Conservation (phyloP, 2,329 filamentous ascomycete species). For the Neophaeococcomyces mojaviensis region DNA sequence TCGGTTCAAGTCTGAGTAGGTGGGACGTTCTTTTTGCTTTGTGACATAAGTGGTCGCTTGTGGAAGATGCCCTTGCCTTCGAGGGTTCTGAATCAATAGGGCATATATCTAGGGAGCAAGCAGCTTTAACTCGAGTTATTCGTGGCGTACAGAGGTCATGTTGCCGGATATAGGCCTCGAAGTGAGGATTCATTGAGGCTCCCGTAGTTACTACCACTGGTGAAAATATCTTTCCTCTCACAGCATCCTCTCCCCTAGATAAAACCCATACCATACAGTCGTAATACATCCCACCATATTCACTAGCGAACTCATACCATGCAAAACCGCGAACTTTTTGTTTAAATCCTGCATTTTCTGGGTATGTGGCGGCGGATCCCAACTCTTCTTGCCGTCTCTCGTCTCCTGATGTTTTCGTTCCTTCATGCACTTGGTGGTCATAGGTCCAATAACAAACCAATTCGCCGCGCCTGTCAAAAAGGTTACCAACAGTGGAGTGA, state of each 20-base stretch:
- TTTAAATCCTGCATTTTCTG: conserved; percentile 76
- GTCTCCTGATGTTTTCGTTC: conserved; percentile 77
- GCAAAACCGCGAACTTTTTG: conserved; percentile 68
- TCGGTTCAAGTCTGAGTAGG: no score
- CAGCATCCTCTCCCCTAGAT: conserved; percentile 57
- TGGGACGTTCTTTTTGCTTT: no score
- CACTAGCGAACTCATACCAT: conserved; percentile 71
- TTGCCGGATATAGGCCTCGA: no score
- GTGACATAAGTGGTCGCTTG: no score
- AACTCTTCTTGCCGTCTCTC: conserved; percentile 80
- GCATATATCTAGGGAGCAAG: no score
- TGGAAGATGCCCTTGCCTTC: no score
- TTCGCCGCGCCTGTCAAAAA: conserved; percentile 67
- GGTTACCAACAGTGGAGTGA: conserved; percentile 62
- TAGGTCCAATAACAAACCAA: conserved; percentile 62
- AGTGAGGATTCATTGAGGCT: no score
- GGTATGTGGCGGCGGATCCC: conserved; percentile 70
- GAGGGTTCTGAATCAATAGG: no score
- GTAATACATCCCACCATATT: conserved; percentile 66
- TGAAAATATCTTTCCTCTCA: no score
- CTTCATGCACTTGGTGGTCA: conserved; percentile 66
- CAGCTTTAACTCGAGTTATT: no score
- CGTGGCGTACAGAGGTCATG: no score
- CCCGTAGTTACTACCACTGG: no score
- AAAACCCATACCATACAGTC: conserved; percentile 69